phyloP scores from a whole-genome alignment of 192 early-diverging fungal species.

The Lobulomyces angularis region DNA sequence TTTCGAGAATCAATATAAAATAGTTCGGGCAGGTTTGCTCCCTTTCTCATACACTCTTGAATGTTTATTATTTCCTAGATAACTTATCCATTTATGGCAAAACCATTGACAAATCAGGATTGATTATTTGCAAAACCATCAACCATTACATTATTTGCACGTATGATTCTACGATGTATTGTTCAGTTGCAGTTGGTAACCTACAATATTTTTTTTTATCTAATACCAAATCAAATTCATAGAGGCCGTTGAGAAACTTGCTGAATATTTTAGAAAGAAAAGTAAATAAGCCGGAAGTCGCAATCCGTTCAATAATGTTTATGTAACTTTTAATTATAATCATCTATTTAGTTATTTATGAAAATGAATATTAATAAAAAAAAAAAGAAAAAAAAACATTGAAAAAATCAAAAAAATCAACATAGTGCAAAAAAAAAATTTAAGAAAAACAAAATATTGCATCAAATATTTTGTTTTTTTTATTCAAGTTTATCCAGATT shows the following conservation, averaged over 20 bases:
- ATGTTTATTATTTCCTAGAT: background rate
- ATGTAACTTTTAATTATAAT: too few species aligned
- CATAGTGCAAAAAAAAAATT: too few species aligned
- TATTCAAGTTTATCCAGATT: too few species aligned
- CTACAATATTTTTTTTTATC: background rate
- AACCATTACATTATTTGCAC: slow-evolving; percentile 34
- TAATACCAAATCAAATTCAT: background rate
- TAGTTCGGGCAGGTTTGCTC: slow-evolving; percentile 29
- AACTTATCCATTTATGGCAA: slow-evolving; percentile 1
- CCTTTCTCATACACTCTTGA: slow-evolving; percentile 20
- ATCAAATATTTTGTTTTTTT: too few species aligned
- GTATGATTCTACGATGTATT: slow-evolving; percentile 35
- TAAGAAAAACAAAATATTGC: too few species aligned
- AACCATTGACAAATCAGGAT: slow-evolving; percentile 19
- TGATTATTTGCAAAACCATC: slow-evolving; percentile 30
- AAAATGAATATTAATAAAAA: too few species aligned
- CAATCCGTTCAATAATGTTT: too few species aligned
- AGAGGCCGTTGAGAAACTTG: slow-evolving; percentile 5
- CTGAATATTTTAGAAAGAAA: slow-evolving; percentile 37
- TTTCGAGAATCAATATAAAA: slow-evolving; percentile 25
- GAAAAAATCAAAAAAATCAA: too few species aligned
- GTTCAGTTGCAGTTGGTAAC: background rate
- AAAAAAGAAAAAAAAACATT: too few species aligned
- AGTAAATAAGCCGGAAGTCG: slow-evolving; percentile 42
- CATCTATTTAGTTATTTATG: too few species aligned